Evolutionary conservation across 768 basidiomycete species (phyloP).

Genomic region (Podaxis sp.): DNA sequence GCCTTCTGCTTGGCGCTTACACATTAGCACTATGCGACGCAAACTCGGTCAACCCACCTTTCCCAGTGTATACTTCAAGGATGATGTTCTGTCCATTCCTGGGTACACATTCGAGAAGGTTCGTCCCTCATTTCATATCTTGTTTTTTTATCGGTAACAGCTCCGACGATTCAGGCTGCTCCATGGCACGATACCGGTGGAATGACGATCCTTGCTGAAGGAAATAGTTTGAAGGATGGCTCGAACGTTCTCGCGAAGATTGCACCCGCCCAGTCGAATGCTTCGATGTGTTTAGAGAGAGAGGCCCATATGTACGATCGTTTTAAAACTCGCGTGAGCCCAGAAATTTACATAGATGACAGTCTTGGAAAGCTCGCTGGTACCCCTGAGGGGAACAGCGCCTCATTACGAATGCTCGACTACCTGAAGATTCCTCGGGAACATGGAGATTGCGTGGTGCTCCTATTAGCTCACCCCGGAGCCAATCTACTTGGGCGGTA

Average conservation of each 20-base stretch:
- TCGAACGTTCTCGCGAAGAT: constrained; percentile 72
- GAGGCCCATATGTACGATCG: constrained; percentile 68
- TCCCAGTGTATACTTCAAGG: constrained; percentile 58
- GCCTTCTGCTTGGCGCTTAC: not conserved
- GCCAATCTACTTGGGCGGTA: constrained; percentile 69
- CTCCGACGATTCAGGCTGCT: constrained; percentile 39
- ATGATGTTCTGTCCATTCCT: constrained; percentile 60
- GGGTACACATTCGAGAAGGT: constrained; percentile 75
- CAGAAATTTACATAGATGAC: not conserved
- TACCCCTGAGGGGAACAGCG: constrained; percentile 49
- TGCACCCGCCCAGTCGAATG: constrained; percentile 69
- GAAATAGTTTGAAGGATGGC: constrained; percentile 67
- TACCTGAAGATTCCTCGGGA: constrained; percentile 64
- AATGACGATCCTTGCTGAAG: constrained; percentile 66
- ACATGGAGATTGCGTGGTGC: constrained; percentile 65
- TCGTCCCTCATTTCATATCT: constrained; percentile 11
- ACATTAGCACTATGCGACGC: constrained; percentile 38
- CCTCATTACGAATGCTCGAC: constrained; percentile 58
- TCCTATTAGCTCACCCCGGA: constrained; percentile 71
- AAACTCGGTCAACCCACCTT: constrained; percentile 58
- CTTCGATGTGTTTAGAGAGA: constrained; percentile 67
- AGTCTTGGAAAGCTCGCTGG: constrained; percentile 52
- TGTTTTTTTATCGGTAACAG: not conserved
- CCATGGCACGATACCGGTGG: constrained; percentile 76
- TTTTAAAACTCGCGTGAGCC: not conserved